Percentiles rank a stretch among this genome's conserved stretches.
phyloP scores from a whole-genome alignment of 768 basidiomycete species.

The Rhizopogon vesiculosus region DNA sequence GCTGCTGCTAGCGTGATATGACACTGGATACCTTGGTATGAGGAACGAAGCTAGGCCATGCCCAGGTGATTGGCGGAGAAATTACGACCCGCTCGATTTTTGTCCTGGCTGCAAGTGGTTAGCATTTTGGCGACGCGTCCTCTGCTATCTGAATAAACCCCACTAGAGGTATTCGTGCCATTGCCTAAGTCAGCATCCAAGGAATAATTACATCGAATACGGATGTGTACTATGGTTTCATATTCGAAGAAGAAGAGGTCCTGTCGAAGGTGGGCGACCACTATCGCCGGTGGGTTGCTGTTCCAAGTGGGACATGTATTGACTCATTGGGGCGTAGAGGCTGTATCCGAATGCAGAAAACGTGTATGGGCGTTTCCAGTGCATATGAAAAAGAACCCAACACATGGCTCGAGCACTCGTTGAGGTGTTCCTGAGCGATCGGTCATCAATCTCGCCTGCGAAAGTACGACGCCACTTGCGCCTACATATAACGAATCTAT shows the following conservation, averaged over 20 bases:
- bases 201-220: constrained; percentile 49
- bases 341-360: neutral
- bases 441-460: neutral
- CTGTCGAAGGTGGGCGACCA: constrained; percentile 45
- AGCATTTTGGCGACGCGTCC: constrained; percentile 4
- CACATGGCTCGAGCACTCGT: no score
- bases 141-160: neutral
- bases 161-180: constrained; percentile 39
- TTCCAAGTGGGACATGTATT: neutral
- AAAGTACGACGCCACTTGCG: neutral
- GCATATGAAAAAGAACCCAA: neutral
- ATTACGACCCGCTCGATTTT: constrained; percentile 53
- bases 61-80: constrained; percentile 41
- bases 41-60: constrained; percentile 59
- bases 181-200: constrained; percentile 60
- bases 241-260: constrained; percentile 44
- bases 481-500: neutral
- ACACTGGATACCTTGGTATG: constrained; percentile 23
- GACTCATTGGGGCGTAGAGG: neutral
- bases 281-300: neutral
- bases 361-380: neutral
- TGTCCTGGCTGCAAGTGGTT: constrained; percentile 76
- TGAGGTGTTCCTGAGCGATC: neutral
- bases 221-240: constrained; percentile 56
- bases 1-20: constrained; percentile 28